These are phyloP conservation scores for Pinus taeda DNA, from an alignment of 75 land plant species.

Conservation along the genomic window DNA sequence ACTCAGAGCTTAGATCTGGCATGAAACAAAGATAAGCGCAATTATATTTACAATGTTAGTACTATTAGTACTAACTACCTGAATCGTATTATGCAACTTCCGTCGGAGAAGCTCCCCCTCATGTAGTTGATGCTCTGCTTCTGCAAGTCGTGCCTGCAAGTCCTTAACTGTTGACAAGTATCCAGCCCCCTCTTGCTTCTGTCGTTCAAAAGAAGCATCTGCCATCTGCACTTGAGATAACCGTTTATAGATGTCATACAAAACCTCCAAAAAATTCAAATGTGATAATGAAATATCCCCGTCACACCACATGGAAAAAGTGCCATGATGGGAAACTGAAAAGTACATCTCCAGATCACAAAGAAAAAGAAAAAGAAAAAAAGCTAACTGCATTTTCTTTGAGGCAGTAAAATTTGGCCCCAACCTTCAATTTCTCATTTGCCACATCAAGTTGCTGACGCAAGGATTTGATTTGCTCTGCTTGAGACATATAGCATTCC, in stretches of 20 bases:
- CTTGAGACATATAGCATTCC: conserved; percentile 22
- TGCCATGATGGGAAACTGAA: not conserved
- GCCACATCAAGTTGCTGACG: conserved; percentile 22
- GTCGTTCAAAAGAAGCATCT: conserved; percentile 12
- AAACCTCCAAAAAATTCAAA: not conserved
- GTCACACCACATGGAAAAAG: not conserved
- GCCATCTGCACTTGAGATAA: conserved; percentile 15
- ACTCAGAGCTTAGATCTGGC: not conserved
- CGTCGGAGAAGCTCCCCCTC: conserved; percentile 32
- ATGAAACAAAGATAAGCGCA: not conserved
- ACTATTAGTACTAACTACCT: conserved; percentile 24
- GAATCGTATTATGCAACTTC: conserved; percentile 34
- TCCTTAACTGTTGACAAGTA: conserved; percentile 13
- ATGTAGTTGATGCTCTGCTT: conserved; percentile 30
- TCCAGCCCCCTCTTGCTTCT: conserved; percentile 16
- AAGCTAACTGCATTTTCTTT: not conserved
- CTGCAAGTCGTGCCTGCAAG: conserved; percentile 23
- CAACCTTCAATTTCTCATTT: conserved; percentile 23
- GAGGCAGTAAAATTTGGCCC: not conserved
- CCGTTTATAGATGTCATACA: not conserved
- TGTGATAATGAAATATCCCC: too few relatives aligned
- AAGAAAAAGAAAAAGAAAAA: not conserved
- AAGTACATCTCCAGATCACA: not conserved
- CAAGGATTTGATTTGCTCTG: conserved; percentile 21
- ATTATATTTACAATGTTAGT: not conserved